These are phyloP conservation scores for Insectozyma bohioensis DNA, from an alignment of 1,139 yeast genomes.

Conservation along the genomic window DNA sequence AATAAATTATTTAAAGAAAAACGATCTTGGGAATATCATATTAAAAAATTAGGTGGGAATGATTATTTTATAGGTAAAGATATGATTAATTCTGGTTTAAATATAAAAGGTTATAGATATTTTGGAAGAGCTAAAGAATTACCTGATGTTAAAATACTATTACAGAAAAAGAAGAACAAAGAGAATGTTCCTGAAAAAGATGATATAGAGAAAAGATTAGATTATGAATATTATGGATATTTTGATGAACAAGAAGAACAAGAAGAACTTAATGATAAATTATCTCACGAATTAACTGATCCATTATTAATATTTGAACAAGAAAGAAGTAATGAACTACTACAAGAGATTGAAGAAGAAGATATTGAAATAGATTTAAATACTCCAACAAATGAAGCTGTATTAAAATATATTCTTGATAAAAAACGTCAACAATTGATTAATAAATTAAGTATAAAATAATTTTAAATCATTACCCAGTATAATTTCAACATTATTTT, in stretches of 20 bases:
- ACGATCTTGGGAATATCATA: slow-evolving; percentile 75
- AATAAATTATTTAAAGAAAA: slow-evolving; percentile 69
- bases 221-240: slow-evolving; percentile 46
- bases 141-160: slow-evolving; percentile 65
- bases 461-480: slow-evolving; percentile 1
- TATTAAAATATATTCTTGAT: slow-evolving; percentile 48
- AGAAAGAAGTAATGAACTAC: slow-evolving; percentile 15
- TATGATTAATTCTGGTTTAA: slow-evolving; percentile 25
- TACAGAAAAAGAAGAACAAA: slow-evolving; percentile 27
- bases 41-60: slow-evolving; percentile 69
- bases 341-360: neutral
- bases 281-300: too few relatives aligned
- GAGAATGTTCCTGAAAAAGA: slow-evolving; percentile 15
- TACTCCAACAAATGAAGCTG: slow-evolving; percentile 40
- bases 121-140: slow-evolving; percentile 84
- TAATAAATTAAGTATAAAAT: slow-evolving; percentile 23
- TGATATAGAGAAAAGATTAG: slow-evolving; percentile 17
- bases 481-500: slow-evolving; percentile 21
- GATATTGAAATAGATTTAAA: neutral
- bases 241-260: slow-evolving; percentile 27
- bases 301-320: slow-evolving; percentile 24
- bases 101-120: slow-evolving; percentile 59
- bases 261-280: too few relatives aligned
- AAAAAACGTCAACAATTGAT: slow-evolving; percentile 45
- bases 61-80: slow-evolving; percentile 44